Evolutionary conservation across 2,329 filamentous ascomycete species (phyloP), one percentile per base, ranked within the genome.

Genomic region (Talaromyces sp.): DNA sequence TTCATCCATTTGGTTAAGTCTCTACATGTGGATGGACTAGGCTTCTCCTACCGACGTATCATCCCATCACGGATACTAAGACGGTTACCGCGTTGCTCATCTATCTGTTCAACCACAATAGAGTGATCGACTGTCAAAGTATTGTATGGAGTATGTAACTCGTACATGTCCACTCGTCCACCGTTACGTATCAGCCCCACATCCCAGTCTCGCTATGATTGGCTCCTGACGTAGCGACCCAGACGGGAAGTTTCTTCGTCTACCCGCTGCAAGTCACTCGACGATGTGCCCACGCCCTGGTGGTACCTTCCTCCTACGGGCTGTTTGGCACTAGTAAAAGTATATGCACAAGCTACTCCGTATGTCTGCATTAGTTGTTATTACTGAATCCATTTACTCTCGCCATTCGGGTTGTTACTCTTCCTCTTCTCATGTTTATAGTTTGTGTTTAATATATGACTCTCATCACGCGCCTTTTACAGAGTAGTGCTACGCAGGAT

Each of bases 201-300:
- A 27, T 0, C 24, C 22, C 27, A 22, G 22, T 22, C 22, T 22
- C 22, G 11, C 47, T 31, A 52, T 27, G 16, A 33, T 31, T 33
- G 49, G 49, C 24, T 19, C 27, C 14, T 52, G 16, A n/a, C 24
- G 7, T 14, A 52, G 2, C 49, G 60, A 43, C 47, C 61, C 37
- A 56, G 49, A 19, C 61, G 61, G 61, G 61, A 63, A 63, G 61
- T 63, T 57, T 49, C 61, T 63, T 57, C 47, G 43, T 49, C 60
- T 54, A 62, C 60, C 60, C 60, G 61, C 61, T 63, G 61, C 61
- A 63, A 57, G 61, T 63, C 61, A 63, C 49, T 57, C 50, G 19
- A 31, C 19, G 39, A 52, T 33, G 24, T 19, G 27, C 27, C 22
- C 31, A n/a, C 19, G 58, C 27, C 31, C 31, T 60, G 47, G 43